Conservation (phyloP, 2,329 filamentous ascomycete species). For the Celoporthe dispersa region DNA sequence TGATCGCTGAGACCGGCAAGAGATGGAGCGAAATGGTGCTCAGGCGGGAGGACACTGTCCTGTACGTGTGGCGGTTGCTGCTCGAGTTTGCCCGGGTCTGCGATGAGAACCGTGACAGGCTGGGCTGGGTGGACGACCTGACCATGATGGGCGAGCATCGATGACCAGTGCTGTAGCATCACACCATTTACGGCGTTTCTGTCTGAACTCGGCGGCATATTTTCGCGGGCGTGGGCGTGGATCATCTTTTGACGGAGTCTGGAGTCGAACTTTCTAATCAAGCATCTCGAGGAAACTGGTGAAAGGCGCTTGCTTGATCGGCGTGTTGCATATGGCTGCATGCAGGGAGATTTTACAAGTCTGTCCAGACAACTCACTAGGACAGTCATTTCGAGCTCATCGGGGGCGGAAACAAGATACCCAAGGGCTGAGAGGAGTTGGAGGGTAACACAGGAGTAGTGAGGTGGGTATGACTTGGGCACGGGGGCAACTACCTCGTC, state of each 20-base stretch:
- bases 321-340: background rate
- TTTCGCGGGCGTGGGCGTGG: background rate
- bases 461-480: background rate
- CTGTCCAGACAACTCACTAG: background rate
- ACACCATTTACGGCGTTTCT: background rate
- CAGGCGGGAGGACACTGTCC: slow-evolving; percentile 66
- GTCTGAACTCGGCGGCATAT: background rate
- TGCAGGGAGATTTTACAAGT: background rate
- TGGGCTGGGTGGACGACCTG: slow-evolving; percentile 52
- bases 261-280: background rate
- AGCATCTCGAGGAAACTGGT: background rate
- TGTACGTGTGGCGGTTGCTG: slow-evolving; percentile 67
- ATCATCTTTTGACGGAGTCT: background rate
- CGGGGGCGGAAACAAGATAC: background rate
- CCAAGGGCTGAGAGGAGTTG: background rate
- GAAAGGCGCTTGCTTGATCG: background rate
- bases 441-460: background rate
- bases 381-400: background rate
- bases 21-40: slow-evolving; percentile 66
- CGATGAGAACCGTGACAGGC: slow-evolving; percentile 47
- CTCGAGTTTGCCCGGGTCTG: slow-evolving; percentile 60
- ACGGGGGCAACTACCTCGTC: background rate
- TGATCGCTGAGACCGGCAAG: slow-evolving; percentile 63
- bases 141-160: background rate
- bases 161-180: background rate